Evolutionary conservation across 2,329 filamentous ascomycete genomes (phyloP), one percentile per base, ranked within the genome.

Genomic region (Dactylellina leptospora): DNA sequence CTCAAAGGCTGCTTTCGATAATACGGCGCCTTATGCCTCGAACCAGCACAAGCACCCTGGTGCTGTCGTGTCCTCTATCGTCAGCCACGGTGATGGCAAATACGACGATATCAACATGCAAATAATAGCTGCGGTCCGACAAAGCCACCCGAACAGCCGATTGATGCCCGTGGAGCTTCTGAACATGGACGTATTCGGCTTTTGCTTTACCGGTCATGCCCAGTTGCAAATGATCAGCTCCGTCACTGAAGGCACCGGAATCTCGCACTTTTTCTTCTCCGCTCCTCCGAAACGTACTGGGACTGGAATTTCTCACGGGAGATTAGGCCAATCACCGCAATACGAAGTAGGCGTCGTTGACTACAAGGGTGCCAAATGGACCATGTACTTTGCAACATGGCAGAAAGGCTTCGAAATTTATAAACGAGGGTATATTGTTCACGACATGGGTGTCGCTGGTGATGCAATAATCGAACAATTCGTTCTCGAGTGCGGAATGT

Each of bases 301-400:
- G 6, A 23, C n/a, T 5, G 58, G 63, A 16, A 16, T 30, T 16
- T 3, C 58, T 3, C n/a, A 33, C 4, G 68, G 68, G n/a, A 40
- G 9, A 11, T 13, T 72, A 8, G 58, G 58, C 3, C 68, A 72
- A 25, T 2, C 22, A 13, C 68, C 68, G 6, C 59, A 72, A 20
- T 72, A 59, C 10, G 68, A 72, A 47, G 53, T 28, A 4, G 68
- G 68, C 6, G 40, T 45, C 11, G 64, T 72, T 30, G 60, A 9
- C 11, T 72, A 72, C 11, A 72, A 68, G 18, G 56, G 55, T 10
- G 40, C 20, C 5, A 73, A 66, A 55, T 73, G 54, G 54, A 73
- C 60, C 1, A 28, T 61, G 5, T 73, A 73, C 30, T 73, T 68
- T 62, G 69, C 60, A 28, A n/a, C 47, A 6, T 73, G 69, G 69